Evolutionary conservation across 108 stramenopile species (phyloP).

Genomic region (Fistulifera pelliculosa): DNA sequence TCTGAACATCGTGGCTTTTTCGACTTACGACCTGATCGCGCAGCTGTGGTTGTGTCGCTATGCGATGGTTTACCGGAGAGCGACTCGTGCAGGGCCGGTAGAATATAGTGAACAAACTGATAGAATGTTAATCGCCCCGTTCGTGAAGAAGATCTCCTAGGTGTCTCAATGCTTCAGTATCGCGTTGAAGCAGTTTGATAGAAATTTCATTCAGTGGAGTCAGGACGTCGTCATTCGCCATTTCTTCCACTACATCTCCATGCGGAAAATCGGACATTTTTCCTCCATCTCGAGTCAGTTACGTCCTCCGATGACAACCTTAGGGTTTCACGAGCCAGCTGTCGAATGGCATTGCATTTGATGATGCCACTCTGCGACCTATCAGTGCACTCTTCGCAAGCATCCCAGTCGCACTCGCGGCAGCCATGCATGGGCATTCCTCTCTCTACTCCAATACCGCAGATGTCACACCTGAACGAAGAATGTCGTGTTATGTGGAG

Average conservation of each 20-base stretch:
- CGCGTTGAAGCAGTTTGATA: slow-evolving; percentile 15
- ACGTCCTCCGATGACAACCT: slow-evolving; percentile 1
- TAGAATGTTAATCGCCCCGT: slow-evolving; percentile 25
- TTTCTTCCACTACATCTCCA: not conserved
- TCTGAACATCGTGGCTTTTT: no score
- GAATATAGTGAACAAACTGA: slow-evolving; percentile 28
- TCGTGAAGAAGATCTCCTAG: slow-evolving; percentile 15
- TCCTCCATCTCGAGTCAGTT: slow-evolving; percentile 5
- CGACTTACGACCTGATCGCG: no score
- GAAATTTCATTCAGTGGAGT: slow-evolving; percentile 7
- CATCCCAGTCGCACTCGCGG: slow-evolving; percentile 45
- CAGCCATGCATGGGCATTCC: slow-evolving; percentile 45
- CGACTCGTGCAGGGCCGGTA: slow-evolving; percentile 29
- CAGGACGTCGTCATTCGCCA: not conserved
- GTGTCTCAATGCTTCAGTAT: slow-evolving; percentile 15
- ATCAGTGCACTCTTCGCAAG: slow-evolving; percentile 38
- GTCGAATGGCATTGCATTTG: slow-evolving; percentile 27
- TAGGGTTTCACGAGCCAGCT: slow-evolving; percentile 8
- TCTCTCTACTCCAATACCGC: slow-evolving; percentile 43
- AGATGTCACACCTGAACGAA: slow-evolving; percentile 43
- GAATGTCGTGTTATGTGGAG: slow-evolving; percentile 43
- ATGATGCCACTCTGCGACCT: slow-evolving; percentile 32
- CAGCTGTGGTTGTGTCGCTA: no score
- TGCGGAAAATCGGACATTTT: not conserved
- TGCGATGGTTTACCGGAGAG: not conserved